A percentile compares a stretch with the other conserved stretches of the same genome.
Conservation (phyloP, 1,284 basidiomycete species). For the Omphalotus olearius region DNA sequence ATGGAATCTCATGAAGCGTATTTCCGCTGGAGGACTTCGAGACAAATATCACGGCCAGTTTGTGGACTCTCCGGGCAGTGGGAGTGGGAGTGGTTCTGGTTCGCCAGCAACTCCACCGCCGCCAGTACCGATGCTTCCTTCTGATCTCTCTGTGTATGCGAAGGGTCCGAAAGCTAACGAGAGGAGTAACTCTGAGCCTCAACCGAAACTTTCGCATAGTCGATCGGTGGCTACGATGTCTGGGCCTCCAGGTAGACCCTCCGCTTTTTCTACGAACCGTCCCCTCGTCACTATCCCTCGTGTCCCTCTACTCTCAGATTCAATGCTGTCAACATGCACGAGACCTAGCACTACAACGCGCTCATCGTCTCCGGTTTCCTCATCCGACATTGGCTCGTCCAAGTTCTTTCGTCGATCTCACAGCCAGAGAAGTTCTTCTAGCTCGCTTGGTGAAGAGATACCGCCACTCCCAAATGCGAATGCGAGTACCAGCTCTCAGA, state of each 20-base stretch:
- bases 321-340: slow-evolving; percentile 15
- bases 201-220: slow-evolving; percentile 7
- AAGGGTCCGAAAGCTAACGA: background rate
- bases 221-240: background rate
- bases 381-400: slow-evolving; percentile 49
- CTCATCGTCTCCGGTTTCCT: slow-evolving; percentile 53
- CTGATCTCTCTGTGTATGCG: slow-evolving; percentile 21
- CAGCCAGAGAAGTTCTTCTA: slow-evolving; percentile 50
- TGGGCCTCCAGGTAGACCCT: background rate
- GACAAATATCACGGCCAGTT: slow-evolving; percentile 42
- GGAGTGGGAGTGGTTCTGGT: slow-evolving; percentile 14
- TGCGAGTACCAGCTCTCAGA: slow-evolving; percentile 19
- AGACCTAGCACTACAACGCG: slow-evolving; percentile 38
- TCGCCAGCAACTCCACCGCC: slow-evolving; percentile 24
- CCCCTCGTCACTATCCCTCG: background rate
- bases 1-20: slow-evolving; percentile 67
- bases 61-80: background rate
- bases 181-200: background rate
- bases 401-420: slow-evolving; percentile 44
- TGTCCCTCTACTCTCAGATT: background rate
- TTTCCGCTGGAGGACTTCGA: slow-evolving; percentile 58
- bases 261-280: background rate
- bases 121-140: slow-evolving; percentile 59
- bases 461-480: slow-evolving; percentile 33
- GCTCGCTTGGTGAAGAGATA: slow-evolving; percentile 47